Percentiles rank a stretch among this genome's conserved stretches.
Conservation (phyloP, 305 asterid species). For the Euphrasia arctica region DNA sequence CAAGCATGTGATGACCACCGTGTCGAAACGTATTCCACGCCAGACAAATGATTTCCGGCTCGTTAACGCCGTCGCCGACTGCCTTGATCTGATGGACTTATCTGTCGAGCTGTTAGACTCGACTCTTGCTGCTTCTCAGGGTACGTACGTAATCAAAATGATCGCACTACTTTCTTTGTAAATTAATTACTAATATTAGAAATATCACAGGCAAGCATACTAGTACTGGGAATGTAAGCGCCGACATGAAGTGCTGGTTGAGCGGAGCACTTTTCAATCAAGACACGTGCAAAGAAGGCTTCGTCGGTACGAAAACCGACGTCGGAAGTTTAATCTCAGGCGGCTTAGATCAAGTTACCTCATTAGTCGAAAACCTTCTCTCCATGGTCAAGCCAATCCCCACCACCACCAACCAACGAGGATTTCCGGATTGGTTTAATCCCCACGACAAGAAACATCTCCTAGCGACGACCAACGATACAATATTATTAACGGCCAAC, state of each 20-base stretch:
- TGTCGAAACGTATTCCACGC: no score
- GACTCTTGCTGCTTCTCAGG: constrained; percentile 39
- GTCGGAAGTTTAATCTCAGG: constrained; percentile 37
- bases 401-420: background rate
- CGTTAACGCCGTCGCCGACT: constrained; percentile 26
- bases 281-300: constrained; percentile 86
- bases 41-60: no score
- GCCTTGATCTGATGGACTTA: constrained; percentile 54
- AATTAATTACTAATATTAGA: background rate
- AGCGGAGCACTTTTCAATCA: constrained; percentile 76
- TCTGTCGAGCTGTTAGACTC: constrained; percentile 43
- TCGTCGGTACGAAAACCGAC: constrained; percentile 53
- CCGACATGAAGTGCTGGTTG: constrained; percentile 65
- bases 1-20: no score
- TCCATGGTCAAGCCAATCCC: constrained; percentile 39
- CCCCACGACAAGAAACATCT: constrained; percentile 48
- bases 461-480: constrained; percentile 27
- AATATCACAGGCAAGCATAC: constrained; percentile 36
- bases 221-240: constrained; percentile 46
- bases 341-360: constrained; percentile 43
- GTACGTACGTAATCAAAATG: constrained; percentile 21
- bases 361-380: constrained; percentile 45
- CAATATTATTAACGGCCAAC: constrained; percentile 21
- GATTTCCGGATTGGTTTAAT: constrained; percentile 55
- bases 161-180: background rate